These are phyloP conservation scores for Melanomma pulvis-pyrius DNA, from an alignment of 495 filamentous ascomycete genomes.

Conservation along the genomic window DNA sequence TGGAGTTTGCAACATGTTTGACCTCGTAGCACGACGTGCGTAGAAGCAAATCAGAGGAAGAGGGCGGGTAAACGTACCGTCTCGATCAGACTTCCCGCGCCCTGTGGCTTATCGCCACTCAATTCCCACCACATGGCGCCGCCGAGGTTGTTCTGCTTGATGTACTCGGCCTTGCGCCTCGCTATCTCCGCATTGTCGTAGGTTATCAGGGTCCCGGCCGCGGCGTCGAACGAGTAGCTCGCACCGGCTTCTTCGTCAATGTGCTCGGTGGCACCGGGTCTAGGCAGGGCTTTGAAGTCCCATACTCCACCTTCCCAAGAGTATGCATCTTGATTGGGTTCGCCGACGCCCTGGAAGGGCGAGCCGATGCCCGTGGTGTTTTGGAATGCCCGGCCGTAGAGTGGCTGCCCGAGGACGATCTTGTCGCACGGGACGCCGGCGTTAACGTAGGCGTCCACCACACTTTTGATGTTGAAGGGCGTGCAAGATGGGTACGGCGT, in stretches of 20 bases:
- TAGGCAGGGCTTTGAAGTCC: conserved; percentile 67
- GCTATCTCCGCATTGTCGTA: conserved; percentile 72
- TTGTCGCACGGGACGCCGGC: conserved; percentile 65
- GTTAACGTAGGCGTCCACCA: conserved; percentile 66
- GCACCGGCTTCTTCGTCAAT: conserved; percentile 59
- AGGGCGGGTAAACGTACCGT: conserved; percentile 20
- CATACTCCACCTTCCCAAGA: conserved; percentile 75
- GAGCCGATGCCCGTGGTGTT: conserved; percentile 70
- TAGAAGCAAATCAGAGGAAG: neutral
- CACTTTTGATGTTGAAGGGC: conserved; percentile 69
- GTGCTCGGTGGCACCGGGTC: conserved; percentile 51
- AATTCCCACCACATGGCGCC: conserved; percentile 94
- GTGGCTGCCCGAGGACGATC: conserved; percentile 76
- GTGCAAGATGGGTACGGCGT: conserved; percentile 58
- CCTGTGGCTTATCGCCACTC: conserved; percentile 64
- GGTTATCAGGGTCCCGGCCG: conserved; percentile 63
- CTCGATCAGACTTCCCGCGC: conserved; percentile 37
- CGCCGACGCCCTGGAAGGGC: conserved; percentile 64
- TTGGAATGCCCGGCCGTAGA: conserved; percentile 82
- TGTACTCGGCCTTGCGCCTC: conserved; percentile 64
- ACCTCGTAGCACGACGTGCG: neutral
- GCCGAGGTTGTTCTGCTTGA: conserved; percentile 65
- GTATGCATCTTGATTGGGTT: conserved; percentile 44
- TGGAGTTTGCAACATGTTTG: conserved; percentile 2
- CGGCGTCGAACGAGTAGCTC: conserved; percentile 69